These are phyloP conservation scores for Backusella circina DNA, from an alignment of 192 early-diverging fungal species.

Conservation along the genomic window DNA sequence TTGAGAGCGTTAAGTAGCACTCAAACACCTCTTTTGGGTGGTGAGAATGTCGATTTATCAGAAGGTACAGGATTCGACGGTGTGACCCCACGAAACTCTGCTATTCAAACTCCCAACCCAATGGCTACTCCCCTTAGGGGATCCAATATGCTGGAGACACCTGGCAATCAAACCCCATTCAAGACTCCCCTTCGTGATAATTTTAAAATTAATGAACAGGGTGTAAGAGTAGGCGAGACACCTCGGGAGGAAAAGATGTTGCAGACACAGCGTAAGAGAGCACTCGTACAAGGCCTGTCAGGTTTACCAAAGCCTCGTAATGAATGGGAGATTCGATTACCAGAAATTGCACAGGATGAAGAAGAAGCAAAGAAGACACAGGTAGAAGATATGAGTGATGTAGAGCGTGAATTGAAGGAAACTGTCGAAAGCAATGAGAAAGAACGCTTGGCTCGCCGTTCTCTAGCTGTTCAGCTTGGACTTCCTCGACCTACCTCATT, in stretches of 20 bases:
- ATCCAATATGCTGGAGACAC: constrained; percentile 12
- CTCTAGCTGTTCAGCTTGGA: constrained; percentile 69
- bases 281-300: constrained; percentile 66
- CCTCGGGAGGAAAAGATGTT: constrained; percentile 62
- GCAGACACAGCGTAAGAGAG: constrained; percentile 60
- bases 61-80: constrained; percentile 61
- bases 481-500: constrained; percentile 67
- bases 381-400: constrained; percentile 63
- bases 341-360: constrained; percentile 52
- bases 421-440: constrained; percentile 48
- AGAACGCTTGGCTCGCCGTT: constrained; percentile 55
- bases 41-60: constrained; percentile 48
- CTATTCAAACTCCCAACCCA: constrained; percentile 80
- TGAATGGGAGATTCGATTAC: constrained; percentile 89
- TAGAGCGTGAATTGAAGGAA: constrained; percentile 49
- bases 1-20: constrained; percentile 66
- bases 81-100: constrained; percentile 49
- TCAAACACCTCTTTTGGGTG: constrained; percentile 86
- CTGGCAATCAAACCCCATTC: constrained; percentile 51
- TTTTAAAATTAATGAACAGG: constrained; percentile 54
- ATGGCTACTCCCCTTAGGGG: constrained; percentile 44
- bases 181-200: constrained; percentile 58
- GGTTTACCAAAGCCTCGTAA: constrained; percentile 85
- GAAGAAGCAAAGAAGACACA: constrained; percentile 12
- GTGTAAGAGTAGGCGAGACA: constrained; percentile 50